These are phyloP conservation scores for Eudorina sp. DNA, from an alignment of 139 green algal species.

Conservation along the genomic window DNA sequence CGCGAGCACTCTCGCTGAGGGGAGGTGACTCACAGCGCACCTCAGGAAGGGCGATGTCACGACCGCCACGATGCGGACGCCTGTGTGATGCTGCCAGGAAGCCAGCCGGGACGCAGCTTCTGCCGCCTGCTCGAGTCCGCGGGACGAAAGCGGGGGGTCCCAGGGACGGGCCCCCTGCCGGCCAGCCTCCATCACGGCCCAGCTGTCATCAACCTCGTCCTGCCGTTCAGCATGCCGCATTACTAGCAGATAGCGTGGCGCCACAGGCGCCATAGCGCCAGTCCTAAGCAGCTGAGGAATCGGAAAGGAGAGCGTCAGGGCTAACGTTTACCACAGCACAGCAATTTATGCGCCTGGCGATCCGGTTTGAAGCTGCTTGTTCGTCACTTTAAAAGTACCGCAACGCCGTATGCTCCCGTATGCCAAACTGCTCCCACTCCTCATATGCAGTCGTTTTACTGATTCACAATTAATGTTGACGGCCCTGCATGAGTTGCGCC, in stretches of 20 bases:
- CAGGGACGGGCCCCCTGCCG: not conserved
- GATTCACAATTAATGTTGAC: too few relatives aligned
- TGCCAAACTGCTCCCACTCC: too few relatives aligned
- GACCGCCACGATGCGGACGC: not conserved
- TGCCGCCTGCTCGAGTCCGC: not conserved
- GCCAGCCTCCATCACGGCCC: not conserved
- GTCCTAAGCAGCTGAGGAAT: too few relatives aligned
- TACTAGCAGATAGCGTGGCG: slow-evolving; percentile 3
- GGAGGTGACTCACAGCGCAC: not conserved
- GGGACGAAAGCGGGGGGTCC: slow-evolving; percentile 27
- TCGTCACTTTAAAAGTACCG: too few relatives aligned
- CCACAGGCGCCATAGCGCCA: not conserved
- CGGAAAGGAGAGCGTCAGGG: too few relatives aligned
- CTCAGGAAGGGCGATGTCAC: slow-evolving; percentile 33
- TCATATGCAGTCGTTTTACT: too few relatives aligned
- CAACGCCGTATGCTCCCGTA: too few relatives aligned
- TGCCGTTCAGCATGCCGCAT: slow-evolving; percentile 26
- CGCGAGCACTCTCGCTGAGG: too few relatives aligned
- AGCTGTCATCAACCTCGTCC: slow-evolving; percentile 26
- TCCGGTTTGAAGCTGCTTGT: too few relatives aligned
- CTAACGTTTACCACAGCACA: too few relatives aligned
- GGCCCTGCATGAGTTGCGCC: too few relatives aligned
- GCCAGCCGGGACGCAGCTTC: not conserved
- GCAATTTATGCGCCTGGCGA: too few relatives aligned
- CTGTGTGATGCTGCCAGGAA: not conserved